These are phyloP conservation scores for Saccharomycopsis babjevae DNA, from an alignment of 805 yeast species.

Conservation along the genomic window DNA sequence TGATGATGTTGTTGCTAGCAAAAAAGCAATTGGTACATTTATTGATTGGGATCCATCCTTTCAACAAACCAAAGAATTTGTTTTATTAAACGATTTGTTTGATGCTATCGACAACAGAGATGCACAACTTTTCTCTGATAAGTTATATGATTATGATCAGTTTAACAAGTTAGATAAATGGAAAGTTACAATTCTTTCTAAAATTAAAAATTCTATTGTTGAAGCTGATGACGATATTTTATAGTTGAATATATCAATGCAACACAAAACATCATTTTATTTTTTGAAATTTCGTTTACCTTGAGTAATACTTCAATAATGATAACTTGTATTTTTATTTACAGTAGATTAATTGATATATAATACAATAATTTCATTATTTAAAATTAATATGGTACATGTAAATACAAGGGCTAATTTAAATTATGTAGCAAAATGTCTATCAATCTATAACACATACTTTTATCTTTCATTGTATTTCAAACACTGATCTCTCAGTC, in stretches of 20 bases:
- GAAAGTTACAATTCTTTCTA: constrained; percentile 75
- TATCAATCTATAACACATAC: background rate
- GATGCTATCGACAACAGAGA: constrained; percentile 76
- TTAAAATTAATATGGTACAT: background rate
- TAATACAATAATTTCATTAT: background rate
- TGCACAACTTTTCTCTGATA: constrained; percentile 60
- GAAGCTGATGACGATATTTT: constrained; percentile 60
- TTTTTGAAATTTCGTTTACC: too few species aligned
- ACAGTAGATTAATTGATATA: background rate
- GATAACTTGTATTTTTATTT: background rate
- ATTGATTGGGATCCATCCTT: constrained; percentile 67
- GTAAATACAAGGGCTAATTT: background rate
- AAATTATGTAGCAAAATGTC: background rate
- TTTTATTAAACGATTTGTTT: constrained; percentile 53
- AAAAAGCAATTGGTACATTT: constrained; percentile 55
- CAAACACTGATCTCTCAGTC: background rate
- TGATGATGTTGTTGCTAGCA: constrained; percentile 80
- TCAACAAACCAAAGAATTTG: constrained; percentile 61
- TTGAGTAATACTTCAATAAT: too few species aligned
- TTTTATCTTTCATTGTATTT: background rate
- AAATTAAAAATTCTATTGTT: constrained; percentile 64
- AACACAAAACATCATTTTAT: too few species aligned
- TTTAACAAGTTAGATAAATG: constrained; percentile 82
- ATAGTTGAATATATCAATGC: background rate
- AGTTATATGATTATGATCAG: constrained; percentile 77